Conservation (phyloP, 305 asterid genomes). For the Petunia hybrid region DNA sequence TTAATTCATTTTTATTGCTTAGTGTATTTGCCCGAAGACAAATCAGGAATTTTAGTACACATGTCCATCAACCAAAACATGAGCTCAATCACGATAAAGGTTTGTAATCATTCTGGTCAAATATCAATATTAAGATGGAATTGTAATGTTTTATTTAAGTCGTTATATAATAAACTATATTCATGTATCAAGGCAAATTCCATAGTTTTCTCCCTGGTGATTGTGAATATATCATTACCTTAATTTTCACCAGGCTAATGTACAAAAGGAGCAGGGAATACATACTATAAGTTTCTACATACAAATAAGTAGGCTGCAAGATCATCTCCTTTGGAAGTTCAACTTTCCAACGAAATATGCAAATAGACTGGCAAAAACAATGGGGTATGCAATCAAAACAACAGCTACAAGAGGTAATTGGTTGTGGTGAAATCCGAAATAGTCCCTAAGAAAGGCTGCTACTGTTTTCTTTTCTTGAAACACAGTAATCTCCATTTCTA, state of each 20-base stretch:
- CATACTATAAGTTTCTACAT: neutral
- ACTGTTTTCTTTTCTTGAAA: constrained; percentile 57
- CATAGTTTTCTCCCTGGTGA: neutral
- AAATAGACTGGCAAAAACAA: constrained; percentile 55
- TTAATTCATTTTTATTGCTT: too few species aligned
- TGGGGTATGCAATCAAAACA: constrained; percentile 53
- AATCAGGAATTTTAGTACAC: too few species aligned
- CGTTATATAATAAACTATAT: neutral
- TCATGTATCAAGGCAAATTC: neutral
- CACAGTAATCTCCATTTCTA: constrained; percentile 44
- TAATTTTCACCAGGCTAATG: neutral
- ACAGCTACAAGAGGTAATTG: constrained; percentile 58
- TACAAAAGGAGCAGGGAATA: neutral
- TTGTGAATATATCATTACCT: neutral
- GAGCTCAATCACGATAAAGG: too few species aligned
- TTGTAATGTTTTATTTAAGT: neutral
- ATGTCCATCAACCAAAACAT: too few species aligned
- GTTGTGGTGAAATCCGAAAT: constrained; percentile 59
- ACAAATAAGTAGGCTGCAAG: neutral
- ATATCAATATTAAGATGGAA: too few species aligned
- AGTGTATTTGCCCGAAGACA: too few species aligned
- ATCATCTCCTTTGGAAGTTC: constrained; percentile 64
- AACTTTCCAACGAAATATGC: constrained; percentile 52
- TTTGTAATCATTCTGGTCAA: too few species aligned
- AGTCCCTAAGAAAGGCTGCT: constrained; percentile 56